Base-by-base conservation (phyloP, 108 stramenopile species). In the Skeletonema marinoi region DNA sequence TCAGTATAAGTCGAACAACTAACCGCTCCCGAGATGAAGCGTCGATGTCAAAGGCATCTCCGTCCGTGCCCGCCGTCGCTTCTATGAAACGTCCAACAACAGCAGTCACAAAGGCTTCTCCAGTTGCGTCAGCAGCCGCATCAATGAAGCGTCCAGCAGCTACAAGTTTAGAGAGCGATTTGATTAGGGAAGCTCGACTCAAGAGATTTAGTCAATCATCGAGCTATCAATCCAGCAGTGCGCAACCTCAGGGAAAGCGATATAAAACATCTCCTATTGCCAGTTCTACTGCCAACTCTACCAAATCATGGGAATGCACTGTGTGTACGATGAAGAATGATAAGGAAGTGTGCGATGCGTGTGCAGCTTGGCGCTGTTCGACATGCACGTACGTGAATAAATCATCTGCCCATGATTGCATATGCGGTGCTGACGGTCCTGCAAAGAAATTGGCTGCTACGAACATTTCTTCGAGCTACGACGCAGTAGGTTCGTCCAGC, bases 121-220 rank as follows among this genome's bases (percentile, higher is more conserved):
- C 25, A 25, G 25, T 25, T 25, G 25, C 25, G 8, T 1, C 12
- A 11, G 48, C n/a, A 17, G 48, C n/a, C 4, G 16, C 48, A 1
- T 50, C 48, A 17, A 50, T 50, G n/a, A 50, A 50, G 16, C 48
- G 48, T 6, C 48, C 48, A 19, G 32, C 46, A 70, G 58, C 39
- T 29, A 32, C 70, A 41, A 66, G 54, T 31, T 36, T 13, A 56
- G 73, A 66, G 13, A 65, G 46, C 25, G 73, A 74, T 32, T 51
- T 38, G 58, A 56, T 74, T 59, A 66, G 74, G n/a, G 54, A 74
- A 58, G 74, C 74, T 67, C 74, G 74, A 8, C 65, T 74, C 1
- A 64, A 38, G 35, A 54, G 74, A 60, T 74, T 74, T 74, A 66
- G 54, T 25, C 64, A 32, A 35, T 16, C 13, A 9, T 54, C 73